Percentiles rank a stretch among this genome's conserved stretches.
Evolutionary conservation across 495 filamentous ascomycete genomes (phyloP).

Genomic region (Penicillium pulvis): DNA sequence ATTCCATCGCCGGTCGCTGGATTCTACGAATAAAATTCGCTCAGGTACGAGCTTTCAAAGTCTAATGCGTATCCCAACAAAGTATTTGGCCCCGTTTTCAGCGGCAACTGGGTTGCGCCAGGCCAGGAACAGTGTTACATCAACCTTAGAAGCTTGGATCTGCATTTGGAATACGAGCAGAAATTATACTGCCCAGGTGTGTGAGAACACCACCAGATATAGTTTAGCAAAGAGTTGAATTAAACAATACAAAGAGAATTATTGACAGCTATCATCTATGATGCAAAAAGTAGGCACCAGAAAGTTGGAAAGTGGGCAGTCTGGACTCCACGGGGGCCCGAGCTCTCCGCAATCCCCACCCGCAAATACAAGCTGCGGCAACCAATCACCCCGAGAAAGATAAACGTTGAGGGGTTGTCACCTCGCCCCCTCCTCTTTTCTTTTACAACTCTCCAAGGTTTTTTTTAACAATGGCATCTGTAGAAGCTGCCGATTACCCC

Average conservation of each 20-base stretch:
- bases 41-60: too few relatives aligned
- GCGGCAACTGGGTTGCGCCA: slow-evolving; percentile 12
- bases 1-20: not conserved
- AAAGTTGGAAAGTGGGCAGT: slow-evolving; percentile 14
- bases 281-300: slow-evolving; percentile 6
- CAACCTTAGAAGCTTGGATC: not conserved
- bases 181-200: too few relatives aligned
- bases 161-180: slow-evolving; percentile 1
- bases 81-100: not conserved
- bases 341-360: slow-evolving; percentile 21
- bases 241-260: too few relatives aligned
- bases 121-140: slow-evolving; percentile 16
- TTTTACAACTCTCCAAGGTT: slow-evolving; percentile 1
- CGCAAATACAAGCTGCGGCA: slow-evolving; percentile 9
- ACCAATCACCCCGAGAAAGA: slow-evolving; percentile 12
- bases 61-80: too few relatives aligned
- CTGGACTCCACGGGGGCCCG: slow-evolving; percentile 15
- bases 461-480: slow-evolving; percentile 12
- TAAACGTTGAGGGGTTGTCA: slow-evolving; percentile 11
- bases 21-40: not conserved
- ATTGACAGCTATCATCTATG: not conserved
- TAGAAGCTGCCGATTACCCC: slow-evolving; percentile 6
- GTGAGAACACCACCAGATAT: not conserved
- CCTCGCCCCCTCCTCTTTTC: slow-evolving; percentile 1
- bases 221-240: not conserved